phyloP scores from a whole-genome alignment of 2,329 filamentous ascomycete genomes.

The Calonectria pseudoreteaudii region DNA sequence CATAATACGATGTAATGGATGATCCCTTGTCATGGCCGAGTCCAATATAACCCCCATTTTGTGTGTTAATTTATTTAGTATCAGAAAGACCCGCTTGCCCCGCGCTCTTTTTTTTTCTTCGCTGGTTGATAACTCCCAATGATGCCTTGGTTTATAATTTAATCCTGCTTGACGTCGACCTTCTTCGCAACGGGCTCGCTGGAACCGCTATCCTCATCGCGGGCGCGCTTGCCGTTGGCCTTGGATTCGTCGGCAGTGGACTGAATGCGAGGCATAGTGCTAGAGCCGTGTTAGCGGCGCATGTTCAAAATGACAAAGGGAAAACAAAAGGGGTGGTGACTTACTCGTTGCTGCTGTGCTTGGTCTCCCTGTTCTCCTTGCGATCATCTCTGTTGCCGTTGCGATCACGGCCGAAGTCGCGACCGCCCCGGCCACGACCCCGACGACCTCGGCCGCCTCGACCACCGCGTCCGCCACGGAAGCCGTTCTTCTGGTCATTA shows the following conservation, averaged over 20 bases:
- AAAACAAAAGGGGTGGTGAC: neutral
- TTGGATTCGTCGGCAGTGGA: conserved; percentile 51
- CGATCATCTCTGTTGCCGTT: conserved; percentile 21
- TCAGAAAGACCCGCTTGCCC: conserved; percentile 26
- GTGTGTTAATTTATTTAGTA: conserved; percentile 34
- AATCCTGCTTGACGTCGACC: conserved; percentile 65
- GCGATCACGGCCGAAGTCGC: conserved; percentile 28
- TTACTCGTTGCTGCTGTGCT: conserved; percentile 44
- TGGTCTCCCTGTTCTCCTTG: conserved; percentile 41
- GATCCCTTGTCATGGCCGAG: conserved; percentile 24
- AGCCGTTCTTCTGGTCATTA: conserved; percentile 70
- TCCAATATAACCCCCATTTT: conserved; percentile 14
- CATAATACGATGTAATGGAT: conserved; percentile 40
- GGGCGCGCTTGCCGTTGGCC: conserved; percentile 64
- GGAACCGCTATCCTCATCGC: conserved; percentile 61
- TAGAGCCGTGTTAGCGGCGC: conserved; percentile 31
- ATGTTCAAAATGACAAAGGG: too few relatives aligned
- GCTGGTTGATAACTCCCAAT: conserved; percentile 4
- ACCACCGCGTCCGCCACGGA: conserved; percentile 61
- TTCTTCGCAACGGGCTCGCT: conserved; percentile 70
- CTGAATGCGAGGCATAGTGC: conserved; percentile 56
- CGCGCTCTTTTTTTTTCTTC: neutral
- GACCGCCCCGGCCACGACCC: conserved; percentile 57
- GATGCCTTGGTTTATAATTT: conserved; percentile 18
- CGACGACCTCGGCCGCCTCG: conserved; percentile 55